Evolutionary conservation across 148 eudicot species (phyloP).

Genomic region (Beta vulgaris): DNA sequence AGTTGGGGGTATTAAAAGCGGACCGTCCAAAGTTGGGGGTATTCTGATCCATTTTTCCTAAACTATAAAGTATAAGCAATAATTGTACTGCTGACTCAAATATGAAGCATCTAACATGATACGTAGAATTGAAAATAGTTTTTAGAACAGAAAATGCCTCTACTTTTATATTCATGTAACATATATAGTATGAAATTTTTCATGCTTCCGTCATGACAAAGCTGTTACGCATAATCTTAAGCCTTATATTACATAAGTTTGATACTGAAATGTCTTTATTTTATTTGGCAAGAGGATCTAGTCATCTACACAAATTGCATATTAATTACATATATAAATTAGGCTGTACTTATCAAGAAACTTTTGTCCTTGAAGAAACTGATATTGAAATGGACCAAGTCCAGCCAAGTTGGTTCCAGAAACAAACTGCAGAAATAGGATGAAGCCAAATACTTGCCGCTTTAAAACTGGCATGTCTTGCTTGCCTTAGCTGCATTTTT

Average conservation of each 20-base stretch:
- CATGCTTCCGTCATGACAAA: not conserved
- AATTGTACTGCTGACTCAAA: no score
- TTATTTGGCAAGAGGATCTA: not conserved
- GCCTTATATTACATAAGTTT: not conserved
- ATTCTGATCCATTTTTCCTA: no score
- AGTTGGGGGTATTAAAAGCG: no score
- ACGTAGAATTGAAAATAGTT: not conserved
- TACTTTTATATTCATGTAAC: no score
- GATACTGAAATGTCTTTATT: not conserved
- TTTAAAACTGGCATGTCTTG: not conserved
- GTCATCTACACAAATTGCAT: no score
- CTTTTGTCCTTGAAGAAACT: not conserved
- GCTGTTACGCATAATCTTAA: not conserved
- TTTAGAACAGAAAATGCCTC: not conserved
- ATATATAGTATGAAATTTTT: no score
- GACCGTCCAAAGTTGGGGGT: no score
- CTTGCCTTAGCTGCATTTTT: not conserved
- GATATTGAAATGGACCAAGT: not conserved
- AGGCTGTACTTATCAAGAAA: not conserved
- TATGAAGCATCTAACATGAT: no score
- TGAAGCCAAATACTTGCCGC: constrained; percentile 16
- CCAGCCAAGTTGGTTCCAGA: constrained; percentile 10
- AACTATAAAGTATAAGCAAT: no score
- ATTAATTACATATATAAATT: no score
- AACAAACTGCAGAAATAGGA: not conserved